These are phyloP conservation scores for Neurospora sp. DNA, from an alignment of 495 filamentous ascomycete species.

Conservation along the genomic window DNA sequence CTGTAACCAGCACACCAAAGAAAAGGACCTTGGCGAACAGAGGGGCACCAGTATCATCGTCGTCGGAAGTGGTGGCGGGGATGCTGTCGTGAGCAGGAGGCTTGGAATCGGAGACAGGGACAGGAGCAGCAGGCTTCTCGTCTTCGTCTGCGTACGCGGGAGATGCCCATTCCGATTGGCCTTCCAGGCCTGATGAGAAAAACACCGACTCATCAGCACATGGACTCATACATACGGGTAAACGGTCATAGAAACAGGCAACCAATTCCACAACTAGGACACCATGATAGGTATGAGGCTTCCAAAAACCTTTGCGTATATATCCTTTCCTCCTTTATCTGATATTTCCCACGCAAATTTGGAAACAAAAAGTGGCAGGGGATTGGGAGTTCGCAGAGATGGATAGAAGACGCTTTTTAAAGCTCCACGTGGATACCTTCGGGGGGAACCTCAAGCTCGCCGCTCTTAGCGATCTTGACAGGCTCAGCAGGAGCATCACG, in stretches of 20 bases:
- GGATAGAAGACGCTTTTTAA: conserved; percentile 39
- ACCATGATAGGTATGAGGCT: not conserved
- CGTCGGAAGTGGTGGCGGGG: not conserved
- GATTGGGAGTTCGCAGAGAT: not conserved
- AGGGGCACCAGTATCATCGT: conserved; percentile 17
- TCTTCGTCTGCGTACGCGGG: not conserved
- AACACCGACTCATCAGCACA: conserved; percentile 2
- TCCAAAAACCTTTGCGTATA: not conserved
- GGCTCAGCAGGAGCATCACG: conserved; percentile 62
- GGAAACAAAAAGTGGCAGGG: not conserved
- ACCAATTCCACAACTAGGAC: conserved; percentile 6
- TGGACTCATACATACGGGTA: conserved; percentile 1
- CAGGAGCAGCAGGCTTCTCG: not conserved
- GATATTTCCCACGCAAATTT: not conserved
- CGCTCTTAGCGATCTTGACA: conserved; percentile 89
- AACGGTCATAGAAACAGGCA: not conserved
- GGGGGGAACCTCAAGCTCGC: conserved; percentile 74
- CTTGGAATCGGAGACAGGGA: not conserved
- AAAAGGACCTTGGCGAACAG: conserved; percentile 27
- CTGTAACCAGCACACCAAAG: conserved; percentile 27
- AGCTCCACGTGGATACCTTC: conserved; percentile 99
- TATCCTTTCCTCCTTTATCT: conserved; percentile 5
- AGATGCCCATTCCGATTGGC: conserved; percentile 3
- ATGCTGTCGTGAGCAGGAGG: not conserved
- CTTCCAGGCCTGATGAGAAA: conserved; percentile 7